A percentile compares a stretch with the other conserved stretches of the same genome.
Conservation (phyloP, 371 early-diverging fungal species). For the Syncephalis plumigaleata region DNA sequence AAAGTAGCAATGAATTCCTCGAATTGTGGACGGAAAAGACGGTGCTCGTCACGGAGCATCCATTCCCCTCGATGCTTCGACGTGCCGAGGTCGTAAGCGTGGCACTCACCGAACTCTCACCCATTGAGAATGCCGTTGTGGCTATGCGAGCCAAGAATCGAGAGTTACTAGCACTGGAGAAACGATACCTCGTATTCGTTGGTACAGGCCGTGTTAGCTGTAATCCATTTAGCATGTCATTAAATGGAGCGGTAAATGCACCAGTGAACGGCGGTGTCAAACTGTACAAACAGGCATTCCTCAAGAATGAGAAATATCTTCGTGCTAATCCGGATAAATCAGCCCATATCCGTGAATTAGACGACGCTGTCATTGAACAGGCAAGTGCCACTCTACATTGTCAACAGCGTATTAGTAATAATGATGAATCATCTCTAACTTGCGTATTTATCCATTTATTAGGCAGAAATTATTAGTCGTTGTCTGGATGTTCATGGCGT, state of each 20-base stretch:
- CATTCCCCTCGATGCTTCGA: conserved; percentile 45
- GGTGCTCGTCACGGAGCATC: conserved; percentile 38
- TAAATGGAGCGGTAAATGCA: conserved; percentile 73
- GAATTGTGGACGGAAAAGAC: conserved; percentile 65
- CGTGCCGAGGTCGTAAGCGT: conserved; percentile 33
- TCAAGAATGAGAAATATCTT: conserved; percentile 21
- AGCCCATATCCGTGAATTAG: conserved; percentile 24
- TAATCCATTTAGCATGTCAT: conserved; percentile 60
- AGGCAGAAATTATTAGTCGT: conserved; percentile 39
- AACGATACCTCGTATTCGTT: conserved; percentile 22
- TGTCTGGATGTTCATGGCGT: conserved; percentile 42
- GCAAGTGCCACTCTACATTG: conserved; percentile 11
- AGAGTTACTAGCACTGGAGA: conserved; percentile 33
- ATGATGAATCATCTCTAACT: conserved; percentile 1
- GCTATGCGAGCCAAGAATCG: conserved; percentile 50
- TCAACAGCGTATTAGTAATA: not conserved
- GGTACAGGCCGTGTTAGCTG: conserved; percentile 22
- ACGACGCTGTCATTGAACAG: conserved; percentile 43
- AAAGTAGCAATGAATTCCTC: conserved; percentile 39
- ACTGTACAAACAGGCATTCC: conserved; percentile 54
- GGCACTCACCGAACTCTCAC: conserved; percentile 34
- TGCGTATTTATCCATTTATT: no score
- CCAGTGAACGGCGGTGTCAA: conserved; percentile 74
- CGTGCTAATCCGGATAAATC: conserved; percentile 23
- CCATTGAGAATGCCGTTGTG: conserved; percentile 61